Evolutionary conservation across 257 asterid species (phyloP).

Genomic region (Vinca minor): DNA sequence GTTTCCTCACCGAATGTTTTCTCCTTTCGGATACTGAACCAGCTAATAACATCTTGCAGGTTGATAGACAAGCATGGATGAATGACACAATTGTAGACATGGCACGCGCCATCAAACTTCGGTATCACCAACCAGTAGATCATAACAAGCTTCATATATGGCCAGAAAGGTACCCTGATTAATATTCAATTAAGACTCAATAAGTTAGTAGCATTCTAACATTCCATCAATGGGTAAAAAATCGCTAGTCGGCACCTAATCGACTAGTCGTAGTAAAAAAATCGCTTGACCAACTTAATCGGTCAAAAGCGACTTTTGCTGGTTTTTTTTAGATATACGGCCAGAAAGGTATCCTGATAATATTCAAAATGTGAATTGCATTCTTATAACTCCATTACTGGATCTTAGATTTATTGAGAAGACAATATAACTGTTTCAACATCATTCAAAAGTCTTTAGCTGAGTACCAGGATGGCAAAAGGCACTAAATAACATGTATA

Average conservation of each 20-base stretch:
- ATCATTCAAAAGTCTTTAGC: background rate
- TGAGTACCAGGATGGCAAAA: too few relatives aligned
- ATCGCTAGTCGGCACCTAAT: too few relatives aligned
- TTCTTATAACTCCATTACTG: background rate
- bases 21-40: slow-evolving; percentile 3
- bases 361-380: too few relatives aligned
- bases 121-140: slow-evolving; percentile 28
- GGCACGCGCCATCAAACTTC: slow-evolving; percentile 21
- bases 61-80: slow-evolving; percentile 19
- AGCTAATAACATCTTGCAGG: slow-evolving; percentile 38
- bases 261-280: too few relatives aligned
- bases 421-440: background rate
- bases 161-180: slow-evolving; percentile 44
- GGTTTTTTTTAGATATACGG: too few relatives aligned
- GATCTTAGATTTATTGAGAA: background rate
- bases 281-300: too few relatives aligned
- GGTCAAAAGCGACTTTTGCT: too few relatives aligned
- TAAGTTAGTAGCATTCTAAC: too few relatives aligned
- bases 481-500: too few relatives aligned
- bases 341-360: too few relatives aligned
- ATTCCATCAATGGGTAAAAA: too few relatives aligned
- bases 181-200: too few relatives aligned
- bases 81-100: slow-evolving; percentile 25
- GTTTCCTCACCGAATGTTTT: slow-evolving; percentile 3
- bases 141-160: slow-evolving; percentile 7